Conservation (phyloP, 2,329 filamentous ascomycete genomes). For the Alternaria triticina region DNA sequence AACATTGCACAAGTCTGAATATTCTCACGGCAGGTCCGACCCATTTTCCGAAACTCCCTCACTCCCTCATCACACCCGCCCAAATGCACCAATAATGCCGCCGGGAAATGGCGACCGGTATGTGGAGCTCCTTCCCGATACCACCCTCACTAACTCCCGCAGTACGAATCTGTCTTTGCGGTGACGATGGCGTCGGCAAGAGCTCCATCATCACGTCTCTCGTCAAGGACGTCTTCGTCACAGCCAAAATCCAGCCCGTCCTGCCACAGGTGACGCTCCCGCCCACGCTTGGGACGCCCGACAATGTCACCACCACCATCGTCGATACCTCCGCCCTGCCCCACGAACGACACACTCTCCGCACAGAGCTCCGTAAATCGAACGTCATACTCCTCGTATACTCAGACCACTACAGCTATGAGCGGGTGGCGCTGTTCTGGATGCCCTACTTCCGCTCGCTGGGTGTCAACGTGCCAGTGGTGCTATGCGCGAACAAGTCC, state of each 20-base stretch:
- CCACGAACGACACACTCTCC: slow-evolving; percentile 86
- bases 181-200: slow-evolving; percentile 75
- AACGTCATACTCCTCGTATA: slow-evolving; percentile 98
- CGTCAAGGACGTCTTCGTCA: slow-evolving; percentile 96
- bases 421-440: slow-evolving; percentile 96
- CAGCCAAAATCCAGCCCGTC: slow-evolving; percentile 91
- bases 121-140: slow-evolving; percentile 12
- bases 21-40: not conserved
- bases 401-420: slow-evolving; percentile 98
- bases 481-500: slow-evolving; percentile 97
- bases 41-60: too few species aligned
- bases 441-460: slow-evolving; percentile 97
- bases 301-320: slow-evolving; percentile 96
- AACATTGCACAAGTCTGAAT: not conserved
- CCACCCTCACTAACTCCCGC: slow-evolving; percentile 11
- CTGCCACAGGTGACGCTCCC: slow-evolving; percentile 95
- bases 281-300: slow-evolving; percentile 87
- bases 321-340: slow-evolving; percentile 96
- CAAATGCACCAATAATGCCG: slow-evolving; percentile 27
- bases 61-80: too few species aligned
- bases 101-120: slow-evolving; percentile 37
- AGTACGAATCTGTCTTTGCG: slow-evolving; percentile 95
- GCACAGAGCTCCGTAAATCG: slow-evolving; percentile 93
- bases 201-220: slow-evolving; percentile 81
- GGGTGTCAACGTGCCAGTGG: slow-evolving; percentile 97